Conservation (phyloP, 2,329 filamentous ascomycete genomes). For the Ambrosiella beaveri region DNA sequence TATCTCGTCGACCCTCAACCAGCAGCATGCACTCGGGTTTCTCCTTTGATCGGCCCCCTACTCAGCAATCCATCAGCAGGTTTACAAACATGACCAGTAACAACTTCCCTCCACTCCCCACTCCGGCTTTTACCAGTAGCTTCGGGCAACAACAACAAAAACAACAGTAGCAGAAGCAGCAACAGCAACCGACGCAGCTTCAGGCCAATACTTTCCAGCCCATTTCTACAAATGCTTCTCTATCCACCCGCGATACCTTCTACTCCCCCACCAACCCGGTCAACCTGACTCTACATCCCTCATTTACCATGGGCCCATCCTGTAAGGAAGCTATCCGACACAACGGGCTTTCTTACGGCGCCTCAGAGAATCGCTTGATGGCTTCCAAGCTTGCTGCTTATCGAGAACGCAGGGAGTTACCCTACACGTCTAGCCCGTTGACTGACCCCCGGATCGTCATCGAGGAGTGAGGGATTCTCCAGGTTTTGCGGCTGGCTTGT, state of each 20-base stretch:
- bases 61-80: background rate
- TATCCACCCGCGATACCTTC: background rate
- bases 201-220: background rate
- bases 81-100: background rate
- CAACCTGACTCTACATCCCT: background rate
- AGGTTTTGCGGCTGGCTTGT: constrained; percentile 18
- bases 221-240: background rate
- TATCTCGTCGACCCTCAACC: background rate
- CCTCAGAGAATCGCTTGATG: constrained; percentile 19
- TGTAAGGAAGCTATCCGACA: constrained; percentile 1
- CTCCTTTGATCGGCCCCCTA: background rate
- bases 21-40: background rate
- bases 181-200: background rate
- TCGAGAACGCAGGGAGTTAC: constrained; percentile 20
- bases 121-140: background rate
- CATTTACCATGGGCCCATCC: background rate
- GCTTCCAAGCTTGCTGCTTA: constrained; percentile 18
- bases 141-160: background rate
- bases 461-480: constrained; percentile 20
- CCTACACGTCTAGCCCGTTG: constrained; percentile 17
- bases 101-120: background rate
- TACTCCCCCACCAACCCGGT: background rate
- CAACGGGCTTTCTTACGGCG: constrained; percentile 8
- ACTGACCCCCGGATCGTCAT: constrained; percentile 17
- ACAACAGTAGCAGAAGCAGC: background rate